Evolutionary conservation across 805 yeast genomes (phyloP), one percentile per base, ranked within the genome.

Genomic region (Metschnikowia proteae): DNA sequence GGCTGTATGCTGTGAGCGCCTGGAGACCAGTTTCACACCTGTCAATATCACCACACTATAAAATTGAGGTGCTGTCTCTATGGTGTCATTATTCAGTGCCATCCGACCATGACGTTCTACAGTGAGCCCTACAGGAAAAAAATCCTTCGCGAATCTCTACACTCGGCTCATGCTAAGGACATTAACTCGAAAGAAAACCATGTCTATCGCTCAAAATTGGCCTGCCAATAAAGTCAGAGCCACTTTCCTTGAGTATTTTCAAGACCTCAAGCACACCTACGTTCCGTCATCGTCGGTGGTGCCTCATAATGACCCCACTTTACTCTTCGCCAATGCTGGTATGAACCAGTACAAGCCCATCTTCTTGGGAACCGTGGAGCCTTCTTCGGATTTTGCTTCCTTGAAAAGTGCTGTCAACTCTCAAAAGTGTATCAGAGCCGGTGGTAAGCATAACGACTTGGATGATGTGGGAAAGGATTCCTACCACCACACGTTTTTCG

Each of bases 271-370:
- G 6, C 99, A 94, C 67, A 84, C 82, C 2, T 90, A 80, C 66
- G 91, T 94, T 41, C 89, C 96, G 23, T 86, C 96, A 0, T 90
- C 98, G 1, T 88, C 97, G 0, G 98, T 92, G 28, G 84, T 94
- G 52, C 99, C 99, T 46, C 96, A 86, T 67, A 97, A 94, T 73
- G 99, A 94, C 66, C 99, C 99, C 45, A 92, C 98, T 26, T 78
- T 94, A 53, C 75, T 94, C 54, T 94, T 94, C 65, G 96, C 99
- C 64, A 94, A 94, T 66, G 99, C 99, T 51, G 99, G 98, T 71
- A 94, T 94, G 99, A 94, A 94, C 74, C 99, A 94, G 75, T 94
- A 91, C 72, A 94, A 94, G 71, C 96, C 99, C 10, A 94, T 94
- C 59, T 94, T 94, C 68, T 76, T 91, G 63, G 99, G 99, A 47